A percentile compares a stretch with the other conserved stretches of the same genome.
Conservation (phyloP, 78 protist genomes). For the Anaeramoeba ignava region DNA sequence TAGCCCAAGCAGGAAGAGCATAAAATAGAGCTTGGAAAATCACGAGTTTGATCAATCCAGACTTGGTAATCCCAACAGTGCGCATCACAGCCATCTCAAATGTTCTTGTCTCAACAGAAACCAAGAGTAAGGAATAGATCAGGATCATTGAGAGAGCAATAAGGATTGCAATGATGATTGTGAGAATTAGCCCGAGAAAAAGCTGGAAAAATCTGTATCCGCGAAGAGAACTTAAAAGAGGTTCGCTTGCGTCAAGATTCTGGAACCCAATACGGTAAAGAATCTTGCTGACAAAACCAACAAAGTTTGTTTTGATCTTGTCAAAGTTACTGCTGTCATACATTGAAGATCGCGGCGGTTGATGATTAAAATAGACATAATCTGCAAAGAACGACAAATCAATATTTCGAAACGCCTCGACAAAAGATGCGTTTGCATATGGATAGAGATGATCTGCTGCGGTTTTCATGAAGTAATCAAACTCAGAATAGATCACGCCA, state of each 20-base stretch:
- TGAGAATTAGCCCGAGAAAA: neutral
- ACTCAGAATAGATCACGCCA: neutral
- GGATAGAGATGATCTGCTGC: neutral
- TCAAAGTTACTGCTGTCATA: neutral
- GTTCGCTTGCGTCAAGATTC: neutral
- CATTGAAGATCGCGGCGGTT: neutral
- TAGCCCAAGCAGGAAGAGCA: conserved; percentile 63
- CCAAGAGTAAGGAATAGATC: conserved; percentile 71
- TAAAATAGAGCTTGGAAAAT: conserved; percentile 50
- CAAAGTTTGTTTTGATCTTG: neutral
- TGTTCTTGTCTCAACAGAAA: conserved; percentile 66
- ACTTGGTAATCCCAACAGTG: conserved; percentile 33
- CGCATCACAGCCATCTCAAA: conserved; percentile 79
- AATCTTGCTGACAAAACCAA: neutral
- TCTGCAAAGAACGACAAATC: neutral
- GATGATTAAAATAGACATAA: neutral
- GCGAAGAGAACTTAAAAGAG: neutral
- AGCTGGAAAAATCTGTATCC: neutral
- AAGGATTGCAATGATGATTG: conserved; percentile 45
- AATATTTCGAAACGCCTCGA: neutral
- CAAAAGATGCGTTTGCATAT: neutral
- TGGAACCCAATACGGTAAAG: neutral
- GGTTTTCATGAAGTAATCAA: neutral
- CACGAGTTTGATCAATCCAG: conserved; percentile 47
- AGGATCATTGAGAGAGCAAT: conserved; percentile 47